Percentiles rank a stretch among this genome's conserved stretches.
phyloP scores from a whole-genome alignment of 2,329 filamentous ascomycete species.

The Mollisia scopiformis region DNA sequence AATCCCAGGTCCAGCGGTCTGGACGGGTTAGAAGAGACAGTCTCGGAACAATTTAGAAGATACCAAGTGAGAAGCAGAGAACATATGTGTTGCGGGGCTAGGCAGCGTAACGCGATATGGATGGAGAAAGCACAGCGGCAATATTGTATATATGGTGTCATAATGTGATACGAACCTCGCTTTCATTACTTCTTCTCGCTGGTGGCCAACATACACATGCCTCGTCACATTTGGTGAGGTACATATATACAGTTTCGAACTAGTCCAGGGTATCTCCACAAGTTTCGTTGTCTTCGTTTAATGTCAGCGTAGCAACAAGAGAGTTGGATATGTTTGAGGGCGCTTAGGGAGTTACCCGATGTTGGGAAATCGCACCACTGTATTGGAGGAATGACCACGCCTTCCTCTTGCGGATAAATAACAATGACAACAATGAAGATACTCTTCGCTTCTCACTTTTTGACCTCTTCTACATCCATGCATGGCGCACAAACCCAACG shows the following conservation, averaged over 20 bases:
- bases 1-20: constrained; percentile 43
- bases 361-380: not conserved
- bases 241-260: not conserved
- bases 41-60: not conserved
- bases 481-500: not conserved
- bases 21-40: constrained; percentile 14
- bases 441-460: not conserved
- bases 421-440: not conserved
- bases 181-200: not conserved
- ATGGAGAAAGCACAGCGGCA: not conserved
- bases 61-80: not conserved
- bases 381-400: not conserved
- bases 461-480: not conserved
- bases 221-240: not conserved
- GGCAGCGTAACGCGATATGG: not conserved
- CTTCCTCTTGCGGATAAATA: not conserved
- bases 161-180: not conserved
- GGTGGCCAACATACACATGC: not conserved
- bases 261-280: not conserved
- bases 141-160: not conserved
- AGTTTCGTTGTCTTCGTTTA: not conserved
- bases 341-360: not conserved
- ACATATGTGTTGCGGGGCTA: not conserved
- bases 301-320: not conserved
- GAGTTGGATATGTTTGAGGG: not conserved